Percentiles rank a stretch among this genome's conserved stretches.
phyloP scores from a whole-genome alignment of 2,329 filamentous ascomycete species.

The Scedosporium boydii region DNA sequence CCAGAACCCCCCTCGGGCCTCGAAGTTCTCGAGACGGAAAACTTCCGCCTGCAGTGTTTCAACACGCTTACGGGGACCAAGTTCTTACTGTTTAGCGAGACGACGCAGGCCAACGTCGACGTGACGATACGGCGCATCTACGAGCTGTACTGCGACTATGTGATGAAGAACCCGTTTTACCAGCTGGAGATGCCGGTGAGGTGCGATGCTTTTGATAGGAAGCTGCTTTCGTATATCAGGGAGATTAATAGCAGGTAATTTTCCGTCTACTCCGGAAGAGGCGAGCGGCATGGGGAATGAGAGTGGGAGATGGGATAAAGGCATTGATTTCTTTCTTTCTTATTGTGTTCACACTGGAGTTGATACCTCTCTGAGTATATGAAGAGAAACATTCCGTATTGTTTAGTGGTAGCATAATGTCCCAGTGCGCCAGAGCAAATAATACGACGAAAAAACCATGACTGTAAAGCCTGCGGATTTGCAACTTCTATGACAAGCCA shows the following conservation, averaged over 20 bases:
- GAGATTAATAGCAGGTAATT: slow-evolving; percentile 51
- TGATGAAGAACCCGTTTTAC: slow-evolving; percentile 99
- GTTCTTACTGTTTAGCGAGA: slow-evolving; percentile 91
- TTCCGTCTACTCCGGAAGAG: neutral
- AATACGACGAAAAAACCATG: slow-evolving; percentile 3
- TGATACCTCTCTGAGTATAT: too few relatives aligned
- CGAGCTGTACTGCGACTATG: slow-evolving; percentile 90
- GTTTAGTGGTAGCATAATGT: neutral
- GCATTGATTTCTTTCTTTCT: neutral
- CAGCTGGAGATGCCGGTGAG: slow-evolving; percentile 94
- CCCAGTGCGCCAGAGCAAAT: slow-evolving; percentile 4
- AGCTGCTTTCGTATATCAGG: slow-evolving; percentile 71
- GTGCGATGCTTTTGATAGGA: slow-evolving; percentile 90
- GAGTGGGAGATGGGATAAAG: neutral
- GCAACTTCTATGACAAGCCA: neutral
- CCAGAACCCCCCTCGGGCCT: slow-evolving; percentile 65
- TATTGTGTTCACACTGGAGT: too few relatives aligned
- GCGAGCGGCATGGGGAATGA: neutral
- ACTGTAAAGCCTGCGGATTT: neutral
- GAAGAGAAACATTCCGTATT: neutral
- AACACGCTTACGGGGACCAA: slow-evolving; percentile 90
- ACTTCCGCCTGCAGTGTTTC: slow-evolving; percentile 94
- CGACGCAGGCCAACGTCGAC: slow-evolving; percentile 78
- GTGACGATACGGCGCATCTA: slow-evolving; percentile 77
- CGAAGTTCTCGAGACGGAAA: slow-evolving; percentile 86